Evolutionary conservation across 2,329 filamentous ascomycete species (phyloP).

Genomic region (Orbilia javanica): DNA sequence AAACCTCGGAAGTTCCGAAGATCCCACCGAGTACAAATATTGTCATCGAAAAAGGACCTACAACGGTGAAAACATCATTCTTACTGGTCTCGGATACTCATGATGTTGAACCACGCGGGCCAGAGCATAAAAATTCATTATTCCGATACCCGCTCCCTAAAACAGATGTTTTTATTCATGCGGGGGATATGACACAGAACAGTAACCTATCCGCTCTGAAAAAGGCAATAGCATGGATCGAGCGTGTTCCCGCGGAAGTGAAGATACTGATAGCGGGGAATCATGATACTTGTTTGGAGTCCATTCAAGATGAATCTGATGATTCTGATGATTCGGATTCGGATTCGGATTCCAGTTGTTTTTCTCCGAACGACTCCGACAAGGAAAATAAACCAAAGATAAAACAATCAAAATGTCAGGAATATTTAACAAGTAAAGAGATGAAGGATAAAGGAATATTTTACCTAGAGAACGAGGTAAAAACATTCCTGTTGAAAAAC

Average conservation of each 20-base stretch:
- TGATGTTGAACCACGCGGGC: slow-evolving; percentile 66
- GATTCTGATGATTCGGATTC: slow-evolving; percentile 67
- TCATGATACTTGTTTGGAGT: slow-evolving; percentile 79
- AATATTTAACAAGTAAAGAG: slow-evolving; percentile 66
- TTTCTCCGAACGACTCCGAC: slow-evolving; percentile 63
- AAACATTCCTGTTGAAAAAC: slow-evolving; percentile 69
- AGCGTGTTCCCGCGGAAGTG: slow-evolving; percentile 75
- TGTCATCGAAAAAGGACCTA: neutral
- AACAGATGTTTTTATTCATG: slow-evolving; percentile 81
- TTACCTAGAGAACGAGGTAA: slow-evolving; percentile 74
- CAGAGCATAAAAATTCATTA: neutral
- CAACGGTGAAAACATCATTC: slow-evolving; percentile 36
- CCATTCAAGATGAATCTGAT: slow-evolving; percentile 66
- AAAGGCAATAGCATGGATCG: slow-evolving; percentile 75
- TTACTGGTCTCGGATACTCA: slow-evolving; percentile 77
- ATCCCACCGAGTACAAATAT: neutral
- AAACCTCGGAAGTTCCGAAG: neutral
- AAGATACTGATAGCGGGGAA: slow-evolving; percentile 72
- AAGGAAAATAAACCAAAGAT: slow-evolving; percentile 69
- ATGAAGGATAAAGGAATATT: slow-evolving; percentile 69
- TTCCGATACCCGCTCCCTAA: slow-evolving; percentile 69
- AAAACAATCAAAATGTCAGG: slow-evolving; percentile 67
- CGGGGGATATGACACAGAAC: slow-evolving; percentile 81
- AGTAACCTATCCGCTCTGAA: slow-evolving; percentile 72
- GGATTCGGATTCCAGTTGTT: slow-evolving; percentile 63